Evolutionary conservation across 2,329 filamentous ascomycete genomes (phyloP), one percentile per base, ranked within the genome.

Genomic region (Teratosphaeriaceae sp.): DNA sequence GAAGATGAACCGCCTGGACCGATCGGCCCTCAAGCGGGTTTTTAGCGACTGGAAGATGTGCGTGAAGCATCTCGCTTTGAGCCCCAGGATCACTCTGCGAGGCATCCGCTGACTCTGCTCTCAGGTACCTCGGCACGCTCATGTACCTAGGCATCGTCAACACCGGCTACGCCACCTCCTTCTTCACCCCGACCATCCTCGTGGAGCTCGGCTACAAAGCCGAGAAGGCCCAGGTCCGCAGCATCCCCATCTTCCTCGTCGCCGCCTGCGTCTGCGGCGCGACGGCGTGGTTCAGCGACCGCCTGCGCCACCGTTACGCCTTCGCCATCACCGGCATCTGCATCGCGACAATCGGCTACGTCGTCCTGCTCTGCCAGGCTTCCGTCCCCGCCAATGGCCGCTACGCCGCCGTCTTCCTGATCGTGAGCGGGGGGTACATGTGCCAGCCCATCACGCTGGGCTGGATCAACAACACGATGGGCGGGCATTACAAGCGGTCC

Each of bases 171-270:
- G 64, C 63, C 5, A 65, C 62, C 5, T 58, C 56, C 15, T 66
- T 72, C 18, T 72, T 70, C 55, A 49, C 71, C 18, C 69, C 67
- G 1, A 83, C 82, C 0, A 80, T 88, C 43, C 82, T 87, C 38
- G 68, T 73, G 45, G 19, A 42, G 16, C 72, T 87, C 2, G 56
- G 55, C 33, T 51, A 46, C 30, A 70, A 64, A 45, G 66, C 71
- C 13, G 75, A 80, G 36, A 62, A 71, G 33, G 64, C 63, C 11
- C 65, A 67, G 46, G 54, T 65, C 18, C 52, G 64, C 15, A 64
- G 56, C 9, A 61, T 65, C 2, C 64, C 64, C 0, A 60, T 60
- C 1, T 65, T 64, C 47, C 58, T 60, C 12, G 52, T 64, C 9
- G 65, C 62, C 0, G 82, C 80, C 42, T 38, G 76, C 6, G 69